A percentile compares a stretch with the other conserved stretches of the same genome.
These are phyloP conservation scores for Thermochaetoides dissita DNA, from an alignment of 2,329 filamentous ascomycete species.

Conservation along the genomic window DNA sequence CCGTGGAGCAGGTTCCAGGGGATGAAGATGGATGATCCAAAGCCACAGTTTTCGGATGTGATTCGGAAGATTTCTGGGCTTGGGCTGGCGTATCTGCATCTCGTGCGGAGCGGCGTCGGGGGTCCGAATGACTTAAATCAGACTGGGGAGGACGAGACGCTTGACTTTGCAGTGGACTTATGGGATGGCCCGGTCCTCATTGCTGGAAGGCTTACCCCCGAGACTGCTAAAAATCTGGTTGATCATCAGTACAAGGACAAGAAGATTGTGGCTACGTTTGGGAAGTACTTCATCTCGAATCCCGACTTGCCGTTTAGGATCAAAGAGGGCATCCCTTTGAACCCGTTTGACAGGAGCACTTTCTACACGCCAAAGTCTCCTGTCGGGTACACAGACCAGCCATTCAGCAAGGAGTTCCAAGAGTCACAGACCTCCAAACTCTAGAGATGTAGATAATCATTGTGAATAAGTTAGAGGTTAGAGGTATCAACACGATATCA, in stretches of 20 bases:
- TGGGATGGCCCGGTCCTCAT: slow-evolving; percentile 21
- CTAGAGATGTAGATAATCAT: no score
- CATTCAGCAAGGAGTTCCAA: slow-evolving; percentile 21
- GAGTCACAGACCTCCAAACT: background rate
- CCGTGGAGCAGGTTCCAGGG: slow-evolving; percentile 37
- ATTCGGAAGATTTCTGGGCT: slow-evolving; percentile 15
- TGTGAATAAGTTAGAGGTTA: background rate
- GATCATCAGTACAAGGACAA: slow-evolving; percentile 17
- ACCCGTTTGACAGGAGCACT: slow-evolving; percentile 21
- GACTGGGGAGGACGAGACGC: slow-evolving; percentile 9
- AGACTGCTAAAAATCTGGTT: slow-evolving; percentile 15
- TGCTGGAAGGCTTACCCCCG: slow-evolving; percentile 17
- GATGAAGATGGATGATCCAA: slow-evolving; percentile 13
- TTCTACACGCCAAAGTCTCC: slow-evolving; percentile 25
- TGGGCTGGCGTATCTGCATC: slow-evolving; percentile 39
- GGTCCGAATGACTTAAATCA: background rate
- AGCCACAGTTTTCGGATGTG: slow-evolving; percentile 12
- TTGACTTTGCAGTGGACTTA: slow-evolving; percentile 19
- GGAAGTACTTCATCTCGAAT: slow-evolving; percentile 29
- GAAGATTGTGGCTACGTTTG: slow-evolving; percentile 24
- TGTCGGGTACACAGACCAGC: slow-evolving; percentile 26
- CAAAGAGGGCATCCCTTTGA: slow-evolving; percentile 23
- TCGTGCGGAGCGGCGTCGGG: slow-evolving; percentile 31
- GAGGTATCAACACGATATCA: no score
- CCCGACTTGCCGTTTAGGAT: slow-evolving; percentile 30